Conservation (phyloP, 2,329 filamentous ascomycete species). For the Neonectria sp. region DNA sequence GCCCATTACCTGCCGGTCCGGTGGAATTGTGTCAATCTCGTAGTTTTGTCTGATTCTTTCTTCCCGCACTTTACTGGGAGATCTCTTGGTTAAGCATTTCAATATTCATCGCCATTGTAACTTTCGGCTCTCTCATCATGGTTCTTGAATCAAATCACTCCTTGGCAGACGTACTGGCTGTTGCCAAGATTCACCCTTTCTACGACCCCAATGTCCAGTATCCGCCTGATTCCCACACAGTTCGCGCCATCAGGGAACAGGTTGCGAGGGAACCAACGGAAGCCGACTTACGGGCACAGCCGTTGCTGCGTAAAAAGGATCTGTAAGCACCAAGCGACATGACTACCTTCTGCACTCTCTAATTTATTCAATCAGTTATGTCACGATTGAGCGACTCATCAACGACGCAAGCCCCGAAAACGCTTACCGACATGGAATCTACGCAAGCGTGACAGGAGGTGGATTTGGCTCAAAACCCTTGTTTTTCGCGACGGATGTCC, state of each 20-base stretch:
- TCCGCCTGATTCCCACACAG: slow-evolving; percentile 44
- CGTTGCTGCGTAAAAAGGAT: slow-evolving; percentile 41
- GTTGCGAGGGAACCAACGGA: background rate
- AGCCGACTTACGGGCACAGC: slow-evolving; percentile 20
- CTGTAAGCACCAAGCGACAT: slow-evolving; percentile 38
- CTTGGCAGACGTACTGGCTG: slow-evolving; percentile 50
- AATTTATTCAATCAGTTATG: slow-evolving; percentile 49
- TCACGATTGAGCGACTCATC: slow-evolving; percentile 52
- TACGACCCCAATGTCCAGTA: slow-evolving; percentile 49
- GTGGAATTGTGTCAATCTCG: background rate
- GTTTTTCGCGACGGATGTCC: slow-evolving; percentile 57
- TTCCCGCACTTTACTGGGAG: too few species aligned
- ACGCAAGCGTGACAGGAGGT: slow-evolving; percentile 60
- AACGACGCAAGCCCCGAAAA: slow-evolving; percentile 53
- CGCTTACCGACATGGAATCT: slow-evolving; percentile 55
- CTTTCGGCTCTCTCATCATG: slow-evolving; percentile 11
- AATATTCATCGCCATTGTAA: too few species aligned
- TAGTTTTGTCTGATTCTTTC: background rate
- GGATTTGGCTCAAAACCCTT: slow-evolving; percentile 51
- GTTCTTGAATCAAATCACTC: slow-evolving; percentile 37
- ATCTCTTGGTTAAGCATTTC: background rate
- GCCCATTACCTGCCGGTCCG: background rate
- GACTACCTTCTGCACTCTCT: fast-evolving
- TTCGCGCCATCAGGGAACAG: slow-evolving; percentile 27
- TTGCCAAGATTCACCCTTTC: slow-evolving; percentile 55